Conservation (phyloP, 2,329 filamentous ascomycete genomes). For the Basipetospora chlamydospora region DNA sequence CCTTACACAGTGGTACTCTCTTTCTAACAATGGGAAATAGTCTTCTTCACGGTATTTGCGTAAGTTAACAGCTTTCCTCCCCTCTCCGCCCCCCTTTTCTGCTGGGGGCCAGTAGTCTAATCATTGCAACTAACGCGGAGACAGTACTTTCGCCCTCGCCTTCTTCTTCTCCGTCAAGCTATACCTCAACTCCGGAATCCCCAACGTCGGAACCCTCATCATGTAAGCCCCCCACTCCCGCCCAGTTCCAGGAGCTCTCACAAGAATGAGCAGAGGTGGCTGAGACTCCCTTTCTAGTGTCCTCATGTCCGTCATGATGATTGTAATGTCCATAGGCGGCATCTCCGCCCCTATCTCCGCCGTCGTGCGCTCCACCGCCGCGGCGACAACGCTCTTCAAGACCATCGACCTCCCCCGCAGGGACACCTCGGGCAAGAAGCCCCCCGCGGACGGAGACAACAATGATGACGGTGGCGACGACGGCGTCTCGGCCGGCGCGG, state of each 20-base stretch:
- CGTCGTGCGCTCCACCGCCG: slow-evolving; percentile 19
- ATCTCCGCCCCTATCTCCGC: slow-evolving; percentile 21
- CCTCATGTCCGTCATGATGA: slow-evolving; percentile 14
- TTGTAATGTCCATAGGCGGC: slow-evolving; percentile 15
- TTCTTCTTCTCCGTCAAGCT: slow-evolving; percentile 12
- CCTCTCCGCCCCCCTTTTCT: background rate
- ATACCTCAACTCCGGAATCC: slow-evolving; percentile 10
- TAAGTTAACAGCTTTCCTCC: slow-evolving; percentile 1
- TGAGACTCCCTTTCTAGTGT: slow-evolving; percentile 9
- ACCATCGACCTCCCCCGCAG: slow-evolving; percentile 22
- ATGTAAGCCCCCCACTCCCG: slow-evolving; percentile 9
- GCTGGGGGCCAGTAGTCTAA: too few relatives aligned
- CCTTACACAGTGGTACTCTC: too few relatives aligned
- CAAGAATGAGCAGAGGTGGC: too few relatives aligned
- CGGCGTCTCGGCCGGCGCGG: slow-evolving; percentile 32
- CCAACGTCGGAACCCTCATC: slow-evolving; percentile 10
- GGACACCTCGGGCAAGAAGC: slow-evolving; percentile 11
- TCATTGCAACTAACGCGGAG: too few relatives aligned
- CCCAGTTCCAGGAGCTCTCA: background rate
- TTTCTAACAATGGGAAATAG: background rate
- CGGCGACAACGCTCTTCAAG: slow-evolving; percentile 21
- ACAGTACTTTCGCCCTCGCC: slow-evolving; percentile 11
- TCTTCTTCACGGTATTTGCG: slow-evolving; percentile 5
- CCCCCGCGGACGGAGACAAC: slow-evolving; percentile 29
- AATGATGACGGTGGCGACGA: too few relatives aligned